Evolutionary conservation across 2,329 filamentous ascomycete species (phyloP).

Genomic region (Trichophyton verrucosum): DNA sequence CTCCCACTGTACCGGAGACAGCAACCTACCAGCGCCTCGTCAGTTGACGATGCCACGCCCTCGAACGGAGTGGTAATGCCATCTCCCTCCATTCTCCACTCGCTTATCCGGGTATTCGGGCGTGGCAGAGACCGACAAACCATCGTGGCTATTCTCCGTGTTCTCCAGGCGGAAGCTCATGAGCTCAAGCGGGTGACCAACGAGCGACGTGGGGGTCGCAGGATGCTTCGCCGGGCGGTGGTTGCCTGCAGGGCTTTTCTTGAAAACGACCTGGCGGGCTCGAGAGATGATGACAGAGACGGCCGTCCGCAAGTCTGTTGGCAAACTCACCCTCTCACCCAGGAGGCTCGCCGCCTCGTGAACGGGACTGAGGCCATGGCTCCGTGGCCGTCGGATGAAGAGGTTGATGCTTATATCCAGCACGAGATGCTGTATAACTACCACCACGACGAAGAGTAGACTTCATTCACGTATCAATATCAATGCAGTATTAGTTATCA

Average conservation of each 20-base stretch:
- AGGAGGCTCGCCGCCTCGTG: slow-evolving; percentile 29
- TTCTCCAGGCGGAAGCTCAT: slow-evolving; percentile 33
- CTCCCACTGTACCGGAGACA: not conserved
- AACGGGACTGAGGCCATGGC: slow-evolving; percentile 16
- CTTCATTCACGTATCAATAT: not conserved
- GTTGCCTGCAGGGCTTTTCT: slow-evolving; percentile 31
- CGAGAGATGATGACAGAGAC: not conserved
- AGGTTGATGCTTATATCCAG: slow-evolving; percentile 26
- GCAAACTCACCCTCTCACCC: not conserved
- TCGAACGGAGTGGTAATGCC: slow-evolving; percentile 14
- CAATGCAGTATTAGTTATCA: not conserved
- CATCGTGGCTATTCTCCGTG: slow-evolving; percentile 29
- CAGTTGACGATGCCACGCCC: not conserved
- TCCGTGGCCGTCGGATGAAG: slow-evolving; percentile 31
- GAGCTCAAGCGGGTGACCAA: slow-evolving; percentile 25
- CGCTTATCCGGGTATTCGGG: slow-evolving; percentile 32
- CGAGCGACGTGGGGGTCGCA: slow-evolving; percentile 26
- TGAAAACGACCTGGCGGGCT: slow-evolving; percentile 22
- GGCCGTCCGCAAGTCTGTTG: not conserved
- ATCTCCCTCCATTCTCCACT: slow-evolving; percentile 29
- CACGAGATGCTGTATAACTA: slow-evolving; percentile 8
- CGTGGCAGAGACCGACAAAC: slow-evolving; percentile 29
- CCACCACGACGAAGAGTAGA: not conserved
- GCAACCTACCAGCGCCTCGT: not conserved
- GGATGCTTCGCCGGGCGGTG: slow-evolving; percentile 29